Evolutionary conservation across 1,139 yeast genomes (phyloP).

Genomic region (Saccharomycopsis phalli): DNA sequence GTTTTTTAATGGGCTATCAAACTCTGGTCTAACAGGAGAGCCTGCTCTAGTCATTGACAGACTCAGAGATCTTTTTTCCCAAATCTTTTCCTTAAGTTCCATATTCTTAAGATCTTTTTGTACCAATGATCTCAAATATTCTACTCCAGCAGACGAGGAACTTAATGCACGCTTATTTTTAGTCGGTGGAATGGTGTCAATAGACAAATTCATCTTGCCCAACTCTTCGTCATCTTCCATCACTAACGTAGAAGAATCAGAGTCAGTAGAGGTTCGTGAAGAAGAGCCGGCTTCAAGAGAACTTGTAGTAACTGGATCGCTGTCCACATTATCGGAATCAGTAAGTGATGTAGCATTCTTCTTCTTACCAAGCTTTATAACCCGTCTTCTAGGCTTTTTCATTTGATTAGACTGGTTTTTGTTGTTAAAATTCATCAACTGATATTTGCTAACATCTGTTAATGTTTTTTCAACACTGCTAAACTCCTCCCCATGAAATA

Average conservation of each 20-base stretch:
- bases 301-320: neutral
- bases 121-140: conserved; percentile 13
- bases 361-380: conserved; percentile 31
- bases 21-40: neutral
- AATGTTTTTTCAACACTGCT: conserved; percentile 14
- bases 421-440: conserved; percentile 17
- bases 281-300: neutral
- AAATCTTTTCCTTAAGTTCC: neutral
- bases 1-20: conserved; percentile 9
- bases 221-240: conserved; percentile 6
- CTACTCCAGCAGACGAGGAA: conserved; percentile 19
- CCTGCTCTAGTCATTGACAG: neutral
- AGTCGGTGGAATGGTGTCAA: conserved; percentile 6
- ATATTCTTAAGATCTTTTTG: neutral
- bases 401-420: conserved; percentile 11
- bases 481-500: conserved; percentile 6
- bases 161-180: conserved; percentile 18
- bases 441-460: conserved; percentile 19
- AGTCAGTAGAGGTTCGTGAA: neutral
- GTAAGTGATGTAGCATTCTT: conserved; percentile 7
- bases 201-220: conserved; percentile 1
- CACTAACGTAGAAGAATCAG: neutral
- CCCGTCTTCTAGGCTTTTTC: conserved; percentile 40
- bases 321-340: neutral
- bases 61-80: neutral